Conservation (phyloP, 768 basidiomycete species). For the Lactifluus echinatus region DNA sequence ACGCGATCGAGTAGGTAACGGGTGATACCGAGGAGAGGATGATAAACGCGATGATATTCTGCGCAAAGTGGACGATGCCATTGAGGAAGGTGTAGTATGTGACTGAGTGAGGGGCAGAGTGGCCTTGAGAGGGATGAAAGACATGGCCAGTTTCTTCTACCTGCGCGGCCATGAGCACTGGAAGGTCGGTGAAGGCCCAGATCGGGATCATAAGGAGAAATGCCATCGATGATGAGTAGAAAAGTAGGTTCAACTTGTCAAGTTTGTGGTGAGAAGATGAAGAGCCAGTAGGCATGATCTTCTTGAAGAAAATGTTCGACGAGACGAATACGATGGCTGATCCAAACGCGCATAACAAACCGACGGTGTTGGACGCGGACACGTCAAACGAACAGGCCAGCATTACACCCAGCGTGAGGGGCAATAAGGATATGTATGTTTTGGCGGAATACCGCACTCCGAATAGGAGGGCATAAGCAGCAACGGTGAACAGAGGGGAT, state of each 20-base stretch:
- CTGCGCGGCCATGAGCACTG: conserved; percentile 44
- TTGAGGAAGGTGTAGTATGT: conserved; percentile 84
- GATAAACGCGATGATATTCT: conserved; percentile 96
- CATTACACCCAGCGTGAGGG: conserved; percentile 95
- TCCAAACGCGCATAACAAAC: conserved; percentile 92
- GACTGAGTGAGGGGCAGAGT: conserved; percentile 52
- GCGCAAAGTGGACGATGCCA: conserved; percentile 91
- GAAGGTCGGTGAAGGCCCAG: conserved; percentile 86
- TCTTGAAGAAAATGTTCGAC: conserved; percentile 99
- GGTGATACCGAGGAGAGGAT: conserved; percentile 94
- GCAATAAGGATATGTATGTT: conserved; percentile 91
- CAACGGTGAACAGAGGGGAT: conserved; percentile 94
- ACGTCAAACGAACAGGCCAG: conserved; percentile 92
- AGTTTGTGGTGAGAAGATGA: conserved; percentile 56
- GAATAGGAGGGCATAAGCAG: conserved; percentile 89
- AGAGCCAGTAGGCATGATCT: conserved; percentile 70
- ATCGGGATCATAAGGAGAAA: conserved; percentile 95
- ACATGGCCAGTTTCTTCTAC: conserved; percentile 34
- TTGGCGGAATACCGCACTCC: conserved; percentile 86
- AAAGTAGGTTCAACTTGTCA: conserved; percentile 92
- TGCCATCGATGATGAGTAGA: conserved; percentile 91
- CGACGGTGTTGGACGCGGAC: conserved; percentile 75
- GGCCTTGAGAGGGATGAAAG: conserved; percentile 38
- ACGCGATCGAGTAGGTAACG: conserved; percentile 98
- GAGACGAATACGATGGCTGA: conserved; percentile 95